Base-by-base conservation (phyloP, 148 eudicot genomes). In the Selenicereus undatus region DNA sequence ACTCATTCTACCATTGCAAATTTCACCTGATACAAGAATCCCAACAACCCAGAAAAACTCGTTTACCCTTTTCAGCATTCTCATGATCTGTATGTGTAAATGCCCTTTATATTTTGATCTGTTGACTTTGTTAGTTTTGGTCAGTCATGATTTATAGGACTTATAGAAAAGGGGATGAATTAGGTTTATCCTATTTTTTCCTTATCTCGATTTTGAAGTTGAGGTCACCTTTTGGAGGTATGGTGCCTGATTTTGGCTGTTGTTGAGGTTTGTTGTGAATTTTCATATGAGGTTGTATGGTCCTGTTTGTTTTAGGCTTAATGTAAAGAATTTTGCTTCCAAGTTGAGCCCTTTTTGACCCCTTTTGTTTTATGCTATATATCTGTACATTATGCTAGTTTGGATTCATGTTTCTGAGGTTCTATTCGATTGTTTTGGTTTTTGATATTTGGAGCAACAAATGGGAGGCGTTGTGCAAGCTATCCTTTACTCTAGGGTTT, bases 71-170 rank as follows among this genome's bases (percentile, higher is more conserved):
- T 78, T 74, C 80, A 50, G 66, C 81, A 82, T 83, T 84, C 36
- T 27, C 83, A 87, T 92, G 90, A 86, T 81, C 90, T 86, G 97
- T 92, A 83, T 85, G 97, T 86, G 73, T 24, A 73, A 79, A 27
- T 58, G 43, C 14, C 14, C n/a, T n/a, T 71, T 45, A 73, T 21
- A 78, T 74, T 35, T 26, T n/a, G 32, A 70, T 35, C 27, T 50
- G 68, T 66, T 24, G 79, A 64, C 66, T 58, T 74, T 29, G 58
- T 62, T 45, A 10, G 4, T 43, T 81, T 32, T 30, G 71, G 42
- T 54, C 30, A 35, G 21, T 69, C 21, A 69, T 69, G 39, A 14
- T 68, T 70, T 58, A 29, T 72, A 3, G 16, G 20, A 70, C 5
- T 3, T 60, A 11, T 26, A 56, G 30, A 52, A 50, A 52, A 60